Evolutionary conservation across 495 filamentous ascomycete species (phyloP).

Genomic region (Cenococcum geophilum): DNA sequence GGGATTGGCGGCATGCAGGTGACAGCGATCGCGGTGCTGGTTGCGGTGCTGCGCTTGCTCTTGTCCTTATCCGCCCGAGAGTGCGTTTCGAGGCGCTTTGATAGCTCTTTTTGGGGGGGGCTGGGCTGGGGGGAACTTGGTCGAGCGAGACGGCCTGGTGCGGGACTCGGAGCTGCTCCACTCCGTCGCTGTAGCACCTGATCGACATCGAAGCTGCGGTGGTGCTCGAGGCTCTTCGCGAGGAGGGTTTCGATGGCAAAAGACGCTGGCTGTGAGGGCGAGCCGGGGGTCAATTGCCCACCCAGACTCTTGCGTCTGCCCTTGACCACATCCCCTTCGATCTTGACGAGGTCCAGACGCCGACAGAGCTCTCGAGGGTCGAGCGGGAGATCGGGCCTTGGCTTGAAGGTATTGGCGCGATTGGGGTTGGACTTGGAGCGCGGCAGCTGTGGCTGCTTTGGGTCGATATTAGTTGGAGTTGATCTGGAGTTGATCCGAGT

Average conservation of each 20-base stretch:
- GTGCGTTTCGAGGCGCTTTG: background rate
- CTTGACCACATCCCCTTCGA: background rate
- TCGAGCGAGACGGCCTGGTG: background rate
- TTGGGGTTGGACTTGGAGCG: background rate
- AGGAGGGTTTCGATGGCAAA: background rate
- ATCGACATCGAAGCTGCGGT: background rate
- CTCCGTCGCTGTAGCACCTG: background rate
- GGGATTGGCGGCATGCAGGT: background rate
- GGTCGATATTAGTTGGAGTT: background rate
- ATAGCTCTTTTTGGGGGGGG: background rate
- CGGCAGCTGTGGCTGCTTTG: background rate
- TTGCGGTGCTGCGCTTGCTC: background rate
- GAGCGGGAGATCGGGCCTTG: background rate
- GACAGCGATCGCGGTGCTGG: background rate
- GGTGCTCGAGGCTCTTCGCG: background rate
- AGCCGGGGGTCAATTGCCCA: background rate
- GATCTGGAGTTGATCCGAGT: background rate
- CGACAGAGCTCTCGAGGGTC: background rate
- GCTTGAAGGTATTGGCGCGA: background rate
- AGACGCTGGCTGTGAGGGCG: background rate
- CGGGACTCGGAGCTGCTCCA: background rate
- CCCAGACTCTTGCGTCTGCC: background rate
- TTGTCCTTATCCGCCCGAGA: background rate
- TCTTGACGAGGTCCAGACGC: background rate
- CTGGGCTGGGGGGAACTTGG: background rate